phyloP scores from a whole-genome alignment of 2,329 filamentous ascomycete species.

The Pseudocercospora fijiensis region DNA sequence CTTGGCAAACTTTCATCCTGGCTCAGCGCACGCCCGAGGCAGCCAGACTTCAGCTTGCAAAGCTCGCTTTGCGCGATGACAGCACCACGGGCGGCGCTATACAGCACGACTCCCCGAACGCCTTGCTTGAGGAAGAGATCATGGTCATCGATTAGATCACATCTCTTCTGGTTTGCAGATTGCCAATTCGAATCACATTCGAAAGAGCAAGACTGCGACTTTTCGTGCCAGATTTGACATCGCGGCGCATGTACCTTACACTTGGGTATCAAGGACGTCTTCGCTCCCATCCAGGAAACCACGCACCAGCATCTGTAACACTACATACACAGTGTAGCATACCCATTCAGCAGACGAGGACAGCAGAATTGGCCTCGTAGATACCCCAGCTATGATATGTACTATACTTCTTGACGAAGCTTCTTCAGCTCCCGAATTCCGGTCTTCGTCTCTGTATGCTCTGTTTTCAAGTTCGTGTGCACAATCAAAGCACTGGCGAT shows the following conservation, averaged over 20 bases:
- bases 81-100: neutral
- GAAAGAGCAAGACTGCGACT: neutral
- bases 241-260: neutral
- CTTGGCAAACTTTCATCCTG: neutral
- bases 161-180: neutral
- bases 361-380: constrained; percentile 1
- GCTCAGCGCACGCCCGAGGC: neutral
- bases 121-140: neutral
- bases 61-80: neutral
- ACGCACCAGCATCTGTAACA: constrained; percentile 7
- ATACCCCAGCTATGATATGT: constrained; percentile 11
- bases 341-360: constrained; percentile 4
- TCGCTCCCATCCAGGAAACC: neutral
- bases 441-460: constrained; percentile 55
- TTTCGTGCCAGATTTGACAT: neutral
- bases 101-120: neutral
- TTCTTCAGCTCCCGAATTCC: constrained; percentile 36
- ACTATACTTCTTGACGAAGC: neutral
- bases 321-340: constrained; percentile 5
- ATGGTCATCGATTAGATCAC: neutral
- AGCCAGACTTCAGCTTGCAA: neutral
- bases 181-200: neutral
- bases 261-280: neutral
- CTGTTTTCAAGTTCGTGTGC: constrained; percentile 47
- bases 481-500: constrained; percentile 48